These are phyloP conservation scores for Hepatocystis sp. DNA, from an alignment of 169 alveolate species.

Conservation along the genomic window DNA sequence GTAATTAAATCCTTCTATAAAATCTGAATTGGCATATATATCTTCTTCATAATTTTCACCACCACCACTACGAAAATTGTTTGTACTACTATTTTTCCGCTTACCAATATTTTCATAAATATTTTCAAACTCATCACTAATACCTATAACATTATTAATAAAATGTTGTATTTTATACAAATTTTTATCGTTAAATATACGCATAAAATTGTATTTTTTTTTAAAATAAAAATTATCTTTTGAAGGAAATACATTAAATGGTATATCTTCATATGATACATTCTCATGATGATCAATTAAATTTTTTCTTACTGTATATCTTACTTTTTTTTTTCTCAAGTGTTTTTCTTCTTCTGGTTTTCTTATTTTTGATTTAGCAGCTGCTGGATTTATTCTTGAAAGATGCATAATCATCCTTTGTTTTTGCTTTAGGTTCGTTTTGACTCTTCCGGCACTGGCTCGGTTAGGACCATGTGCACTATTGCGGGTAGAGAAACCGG, in stretches of 20 bases:
- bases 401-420: slow-evolving; percentile 50
- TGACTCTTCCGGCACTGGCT: slow-evolving; percentile 4
- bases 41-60: not conserved
- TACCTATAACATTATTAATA: slow-evolving; percentile 41
- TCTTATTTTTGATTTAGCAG: slow-evolving; percentile 47
- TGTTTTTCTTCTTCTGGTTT: slow-evolving; percentile 74
- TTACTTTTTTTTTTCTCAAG: slow-evolving; percentile 52
- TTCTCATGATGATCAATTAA: slow-evolving; percentile 57
- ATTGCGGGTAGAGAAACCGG: too few relatives aligned
- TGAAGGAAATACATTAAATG: slow-evolving; percentile 45
- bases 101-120: slow-evolving; percentile 13
- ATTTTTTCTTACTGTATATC: slow-evolving; percentile 42
- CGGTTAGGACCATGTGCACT: not conserved
- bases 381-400: slow-evolving; percentile 55
- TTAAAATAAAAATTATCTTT: slow-evolving; percentile 13
- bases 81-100: not conserved
- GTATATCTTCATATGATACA: slow-evolving; percentile 46
- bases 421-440: slow-evolving; percentile 18
- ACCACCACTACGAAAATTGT: not conserved
- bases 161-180: slow-evolving; percentile 55
- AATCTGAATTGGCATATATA: not conserved
- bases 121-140: slow-evolving; percentile 61
- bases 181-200: slow-evolving; percentile 36
- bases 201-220: slow-evolving; percentile 31
- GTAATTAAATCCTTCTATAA: slow-evolving; percentile 19